Conservation (phyloP, 2,329 filamentous ascomycete genomes). For the Talaromyces verruculosus region DNA sequence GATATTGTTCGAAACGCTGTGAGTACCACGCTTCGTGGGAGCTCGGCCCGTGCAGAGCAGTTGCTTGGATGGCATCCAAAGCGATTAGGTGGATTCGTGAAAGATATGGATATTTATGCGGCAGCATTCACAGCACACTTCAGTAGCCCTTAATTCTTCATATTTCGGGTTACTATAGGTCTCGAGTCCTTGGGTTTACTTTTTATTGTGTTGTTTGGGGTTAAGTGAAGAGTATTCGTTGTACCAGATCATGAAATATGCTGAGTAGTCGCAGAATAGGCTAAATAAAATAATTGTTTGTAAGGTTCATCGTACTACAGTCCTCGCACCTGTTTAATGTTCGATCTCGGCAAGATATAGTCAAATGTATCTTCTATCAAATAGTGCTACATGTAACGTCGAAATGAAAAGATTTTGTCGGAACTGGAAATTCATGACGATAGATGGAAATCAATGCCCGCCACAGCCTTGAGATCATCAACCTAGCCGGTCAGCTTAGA, state of each 20-base stretch:
- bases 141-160: neutral
- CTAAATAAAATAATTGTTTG: neutral
- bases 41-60: slow-evolving; percentile 30
- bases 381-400: neutral
- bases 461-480: neutral
- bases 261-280: neutral
- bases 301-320: neutral
- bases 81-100: slow-evolving; percentile 26
- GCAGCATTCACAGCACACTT: slow-evolving; percentile 16
- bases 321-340: neutral
- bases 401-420: neutral
- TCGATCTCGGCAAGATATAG: neutral
- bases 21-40: slow-evolving; percentile 28
- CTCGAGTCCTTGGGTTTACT: neutral
- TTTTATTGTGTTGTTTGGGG: neutral
- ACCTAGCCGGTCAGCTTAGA: neutral
- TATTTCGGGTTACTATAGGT: neutral
- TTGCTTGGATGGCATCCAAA: slow-evolving; percentile 39
- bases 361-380: neutral
- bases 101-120: slow-evolving; percentile 25
- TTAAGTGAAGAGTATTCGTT: neutral
- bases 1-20: slow-evolving; percentile 32
- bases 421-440: neutral
- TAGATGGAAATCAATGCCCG: neutral
- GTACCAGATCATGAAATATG: neutral